Base-by-base conservation (phyloP, 306 rosid species). In the Sphenostylis stenocarpa region DNA sequence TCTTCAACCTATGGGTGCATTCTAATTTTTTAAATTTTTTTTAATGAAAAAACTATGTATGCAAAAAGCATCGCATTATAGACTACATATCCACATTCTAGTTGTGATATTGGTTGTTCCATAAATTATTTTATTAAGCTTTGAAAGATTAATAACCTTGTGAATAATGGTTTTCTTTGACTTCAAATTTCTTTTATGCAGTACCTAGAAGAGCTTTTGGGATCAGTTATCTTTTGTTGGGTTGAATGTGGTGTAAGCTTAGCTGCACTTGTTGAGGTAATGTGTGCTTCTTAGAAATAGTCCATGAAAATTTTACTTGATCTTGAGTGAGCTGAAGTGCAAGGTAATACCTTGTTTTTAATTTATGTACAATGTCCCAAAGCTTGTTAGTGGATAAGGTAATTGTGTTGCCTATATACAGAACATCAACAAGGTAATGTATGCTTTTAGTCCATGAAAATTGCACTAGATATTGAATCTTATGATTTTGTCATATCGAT, bases 181-280 rank as follows among this genome's bases (percentile, higher is more conserved):
- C 39, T 52, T 38, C 21, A 17, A 44, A 6, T 71, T 7, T 80
- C 69, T 81, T 69, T 74, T 76, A 72, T 89, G 88, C 91, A 94
- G 98, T 94, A 94, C 84, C 56, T 94, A 88, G 98, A 91, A 84
- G 89, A 94, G 78, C 88, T 87, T 44, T 78, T 94, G 69, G 98
- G 97, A 77, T 68, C 97, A 49, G 79, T 94, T 85, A 84, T 94
- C 53, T 94, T 91, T 83, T 86, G 87, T 77, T 94, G 97, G 97
- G 93, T 94, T 85, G 87, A 93, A 80, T 94, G 97, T 77, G 95
- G 94, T 77, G 96, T 94, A 76, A 94, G 94, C 87, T 80, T 94
- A 82, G 84, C 82, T 77, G 93, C 98, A 43, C 94, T 94, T 71
- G 84, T 87, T 70, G 97, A 94, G 98, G 98, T 94, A 91, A 79